phyloP scores from a whole-genome alignment of 306 rosid genomes.

The Cyclanthera cordifolia region DNA sequence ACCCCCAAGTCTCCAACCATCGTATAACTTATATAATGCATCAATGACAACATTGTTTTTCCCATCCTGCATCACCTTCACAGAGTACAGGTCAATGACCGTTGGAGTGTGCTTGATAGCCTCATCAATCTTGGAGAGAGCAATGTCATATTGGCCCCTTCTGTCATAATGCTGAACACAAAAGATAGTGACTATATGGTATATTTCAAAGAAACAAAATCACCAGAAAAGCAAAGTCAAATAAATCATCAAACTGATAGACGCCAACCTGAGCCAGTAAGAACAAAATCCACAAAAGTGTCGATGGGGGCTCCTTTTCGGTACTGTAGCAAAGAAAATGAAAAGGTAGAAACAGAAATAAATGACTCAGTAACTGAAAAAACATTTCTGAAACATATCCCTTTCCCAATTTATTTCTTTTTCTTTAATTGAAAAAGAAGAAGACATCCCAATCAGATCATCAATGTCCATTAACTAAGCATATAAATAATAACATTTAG shows the following conservation, averaged over 20 bases:
- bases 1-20: no score
- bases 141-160: slow-evolving; percentile 60
- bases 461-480: background rate
- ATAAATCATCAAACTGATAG: slow-evolving; percentile 2
- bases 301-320: slow-evolving; percentile 86
- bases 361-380: background rate
- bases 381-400: background rate
- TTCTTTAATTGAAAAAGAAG: background rate
- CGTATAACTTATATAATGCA: no score
- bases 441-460: background rate
- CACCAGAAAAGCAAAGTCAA: background rate
- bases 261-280: slow-evolving; percentile 78
- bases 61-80: slow-evolving; percentile 44
- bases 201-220: slow-evolving; percentile 3
- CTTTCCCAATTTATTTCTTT: background rate
- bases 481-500: background rate
- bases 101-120: slow-evolving; percentile 91
- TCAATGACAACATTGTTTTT: background rate
- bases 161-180: slow-evolving; percentile 87
- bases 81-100: slow-evolving; percentile 89
- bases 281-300: slow-evolving; percentile 87
- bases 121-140: slow-evolving; percentile 75
- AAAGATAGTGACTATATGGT: slow-evolving; percentile 12
- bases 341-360: slow-evolving; percentile 15
- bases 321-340: slow-evolving; percentile 30